Evolutionary conservation across 2,329 filamentous ascomycete genomes (phyloP).

Genomic region (Trichoderma sp.): DNA sequence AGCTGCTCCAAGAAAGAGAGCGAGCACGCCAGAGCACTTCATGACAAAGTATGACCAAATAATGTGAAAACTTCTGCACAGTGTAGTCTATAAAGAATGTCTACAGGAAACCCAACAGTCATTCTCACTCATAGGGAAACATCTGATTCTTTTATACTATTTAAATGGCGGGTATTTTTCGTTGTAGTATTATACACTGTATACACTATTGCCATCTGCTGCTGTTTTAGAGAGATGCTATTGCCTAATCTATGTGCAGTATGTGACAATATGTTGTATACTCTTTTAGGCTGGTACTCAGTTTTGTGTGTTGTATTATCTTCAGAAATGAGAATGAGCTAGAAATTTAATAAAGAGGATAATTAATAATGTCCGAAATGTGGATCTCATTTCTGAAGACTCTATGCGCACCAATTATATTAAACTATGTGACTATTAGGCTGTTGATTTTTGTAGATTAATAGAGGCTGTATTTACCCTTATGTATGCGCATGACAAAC

Average conservation of each 20-base stretch:
- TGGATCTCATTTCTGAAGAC: background rate
- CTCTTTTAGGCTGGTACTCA: background rate
- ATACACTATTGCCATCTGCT: background rate
- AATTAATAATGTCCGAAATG: slow-evolving; percentile 1
- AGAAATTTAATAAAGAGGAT: slow-evolving; percentile 7
- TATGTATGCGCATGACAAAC: background rate
- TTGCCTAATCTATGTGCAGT: slow-evolving; percentile 1
- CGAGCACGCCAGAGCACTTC: background rate
- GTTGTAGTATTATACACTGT: background rate
- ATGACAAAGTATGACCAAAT: background rate
- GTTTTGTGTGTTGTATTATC: background rate
- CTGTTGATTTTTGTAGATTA: background rate
- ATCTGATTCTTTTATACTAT: background rate
- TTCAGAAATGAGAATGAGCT: background rate
- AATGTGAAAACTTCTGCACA: background rate
- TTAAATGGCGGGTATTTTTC: background rate
- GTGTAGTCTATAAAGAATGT: background rate
- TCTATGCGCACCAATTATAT: slow-evolving; percentile 1
- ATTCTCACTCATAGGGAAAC: background rate
- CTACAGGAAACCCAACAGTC: background rate
- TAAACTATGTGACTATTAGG: background rate
- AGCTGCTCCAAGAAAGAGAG: background rate
- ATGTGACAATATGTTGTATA: background rate
- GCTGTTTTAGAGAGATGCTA: background rate
- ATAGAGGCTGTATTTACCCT: background rate